A percentile compares a stretch with the other conserved stretches of the same genome.
Conservation (phyloP, 2,329 filamentous ascomycete species). For the Xylaria hypoxylon region DNA sequence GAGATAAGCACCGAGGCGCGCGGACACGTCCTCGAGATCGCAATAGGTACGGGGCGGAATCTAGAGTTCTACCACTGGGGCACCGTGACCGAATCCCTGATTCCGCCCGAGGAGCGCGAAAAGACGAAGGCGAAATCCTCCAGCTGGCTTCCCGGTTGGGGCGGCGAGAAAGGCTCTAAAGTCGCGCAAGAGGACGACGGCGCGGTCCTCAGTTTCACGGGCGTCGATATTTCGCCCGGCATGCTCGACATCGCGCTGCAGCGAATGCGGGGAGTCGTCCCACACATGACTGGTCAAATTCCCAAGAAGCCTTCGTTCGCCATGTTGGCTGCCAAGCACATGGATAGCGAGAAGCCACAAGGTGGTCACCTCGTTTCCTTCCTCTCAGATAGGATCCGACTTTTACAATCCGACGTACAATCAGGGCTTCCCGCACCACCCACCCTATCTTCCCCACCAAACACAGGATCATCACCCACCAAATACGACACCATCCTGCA, state of each 20-base stretch:
- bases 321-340: constrained; percentile 40
- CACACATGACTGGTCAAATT: constrained; percentile 56
- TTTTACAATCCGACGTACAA: constrained; percentile 63
- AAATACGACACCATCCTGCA: constrained; percentile 73
- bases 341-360: constrained; percentile 19
- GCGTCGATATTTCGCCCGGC: constrained; percentile 69
- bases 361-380: constrained; percentile 49
- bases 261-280: constrained; percentile 60
- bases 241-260: constrained; percentile 70
- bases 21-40: constrained; percentile 72
- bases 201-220: constrained; percentile 67
- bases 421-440: constrained; percentile 56
- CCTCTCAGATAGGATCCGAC: constrained; percentile 57
- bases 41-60: constrained; percentile 72
- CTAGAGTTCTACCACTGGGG: constrained; percentile 70
- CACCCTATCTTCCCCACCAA: constrained; percentile 52
- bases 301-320: constrained; percentile 51
- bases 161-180: constrained; percentile 22
- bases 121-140: constrained; percentile 36
- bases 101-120: constrained; percentile 39
- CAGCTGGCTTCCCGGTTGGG: constrained; percentile 16
- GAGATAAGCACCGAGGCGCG: constrained; percentile 60
- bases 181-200: constrained; percentile 12
- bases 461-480: constrained; percentile 55
- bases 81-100: constrained; percentile 40